Base-by-base conservation (phyloP, 2,329 filamentous ascomycete species). In the Hypoxylon sp. region DNA sequence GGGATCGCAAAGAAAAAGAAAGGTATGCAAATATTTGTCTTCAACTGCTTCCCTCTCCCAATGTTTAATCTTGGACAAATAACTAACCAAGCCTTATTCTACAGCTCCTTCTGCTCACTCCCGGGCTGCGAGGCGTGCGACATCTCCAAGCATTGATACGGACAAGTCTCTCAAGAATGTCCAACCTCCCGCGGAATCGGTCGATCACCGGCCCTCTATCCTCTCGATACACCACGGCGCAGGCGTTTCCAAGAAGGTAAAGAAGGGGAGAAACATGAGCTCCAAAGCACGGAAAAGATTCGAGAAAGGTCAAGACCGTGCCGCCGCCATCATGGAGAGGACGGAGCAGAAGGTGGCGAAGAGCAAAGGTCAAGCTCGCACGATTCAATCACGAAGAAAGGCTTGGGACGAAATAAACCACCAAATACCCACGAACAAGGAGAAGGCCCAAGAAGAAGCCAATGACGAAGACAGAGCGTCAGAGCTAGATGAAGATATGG, bases 91-190 rank as follows among this genome's bases (percentile, higher is more conserved):
- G 29, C 9, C 10, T 17, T 8, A 4, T 4, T 29, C 18, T 6
- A 15, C 70, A 90, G 87, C 78, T 51, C 79, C 80, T 33, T 90
- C 89, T 3, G 74, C 86, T 55, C 89, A 88, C 77, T 93, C 90
- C 49, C 88, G 90, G 64, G 89, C 88, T 56, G 88, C 89, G 35
- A 85, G 89, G 70, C 86, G 90, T 63, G 89, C 87, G 42, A 85
- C 85, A 13, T 89, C 88, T 3, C 88, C 89, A 21, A 81, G 86
- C 68, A 87, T 91, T 74, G 77, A 90, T 75, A 83, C 84, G 38
- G 88, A 91, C 79, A 90, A 90, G 75, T 89, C 87, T 5, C 79
- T 90, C 18, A 89, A 88, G 70, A 77, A 84, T 31, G 74, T 83
- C 56, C 77, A 81, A 58, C 78, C 81, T 9, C 83, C 85, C 1